Evolutionary conservation across 352 stramenopile species (phyloP).

Genomic region (Globisporangium takayamanum): DNA sequence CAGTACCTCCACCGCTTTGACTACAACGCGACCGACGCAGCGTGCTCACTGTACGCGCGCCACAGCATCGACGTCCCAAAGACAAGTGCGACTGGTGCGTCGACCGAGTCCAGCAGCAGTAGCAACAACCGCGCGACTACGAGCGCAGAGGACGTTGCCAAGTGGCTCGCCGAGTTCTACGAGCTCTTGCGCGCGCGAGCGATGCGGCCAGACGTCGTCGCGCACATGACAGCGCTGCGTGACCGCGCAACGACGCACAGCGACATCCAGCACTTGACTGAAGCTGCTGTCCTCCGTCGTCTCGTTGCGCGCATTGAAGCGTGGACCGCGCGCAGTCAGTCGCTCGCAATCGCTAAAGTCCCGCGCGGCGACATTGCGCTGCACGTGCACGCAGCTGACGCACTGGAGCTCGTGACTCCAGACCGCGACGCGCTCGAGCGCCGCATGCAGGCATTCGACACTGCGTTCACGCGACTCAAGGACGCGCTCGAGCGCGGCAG

Average conservation of each 20-base stretch:
- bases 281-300: conserved; percentile 48
- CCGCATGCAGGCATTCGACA: conserved; percentile 46
- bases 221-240: conserved; percentile 30
- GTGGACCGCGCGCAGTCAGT: conserved; percentile 41
- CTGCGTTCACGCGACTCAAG: conserved; percentile 54
- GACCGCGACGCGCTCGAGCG: conserved; percentile 31
- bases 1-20: conserved; percentile 79
- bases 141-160: conserved; percentile 34
- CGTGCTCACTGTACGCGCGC: conserved; percentile 73
- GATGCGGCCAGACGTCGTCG: conserved; percentile 35
- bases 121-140: neutral
- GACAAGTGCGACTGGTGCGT: conserved; percentile 9
- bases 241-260: conserved; percentile 15
- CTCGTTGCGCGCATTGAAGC: conserved; percentile 43
- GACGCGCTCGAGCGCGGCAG: conserved; percentile 55
- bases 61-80: conserved; percentile 73
- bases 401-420: conserved; percentile 40
- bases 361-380: conserved; percentile 41
- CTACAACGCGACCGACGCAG: conserved; percentile 71
- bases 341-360: conserved; percentile 22
- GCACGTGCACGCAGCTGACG: conserved; percentile 51
- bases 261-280: conserved; percentile 29
- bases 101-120: neutral
- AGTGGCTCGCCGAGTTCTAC: conserved; percentile 68
- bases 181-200: conserved; percentile 33